Evolutionary conservation across 164 flowering plant species (phyloP).

Genomic region (Vitis rupestris): DNA sequence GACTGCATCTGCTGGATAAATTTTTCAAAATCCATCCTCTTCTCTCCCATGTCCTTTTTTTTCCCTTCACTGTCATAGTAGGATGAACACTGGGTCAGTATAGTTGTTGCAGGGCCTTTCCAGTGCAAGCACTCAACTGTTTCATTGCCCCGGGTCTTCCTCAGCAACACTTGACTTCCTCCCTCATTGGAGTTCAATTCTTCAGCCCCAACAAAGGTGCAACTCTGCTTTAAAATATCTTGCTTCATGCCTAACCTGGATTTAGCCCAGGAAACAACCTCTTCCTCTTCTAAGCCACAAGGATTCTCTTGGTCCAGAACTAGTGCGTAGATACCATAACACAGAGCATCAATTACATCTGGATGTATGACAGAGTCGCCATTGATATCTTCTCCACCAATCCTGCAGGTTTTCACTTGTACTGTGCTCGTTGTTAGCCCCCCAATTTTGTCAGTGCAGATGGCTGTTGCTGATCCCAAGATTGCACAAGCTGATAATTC

Average conservation of each 20-base stretch:
- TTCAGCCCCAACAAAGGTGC: not conserved
- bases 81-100: constrained; percentile 15
- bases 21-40: not conserved
- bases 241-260: not conserved
- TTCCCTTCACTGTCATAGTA: constrained; percentile 21
- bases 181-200: not conserved
- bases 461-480: constrained; percentile 11
- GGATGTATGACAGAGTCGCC: constrained; percentile 1
- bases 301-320: not conserved
- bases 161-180: constrained; percentile 8
- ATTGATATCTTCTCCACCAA: constrained; percentile 11
- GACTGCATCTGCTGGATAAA: not conserved
- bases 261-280: constrained; percentile 1
- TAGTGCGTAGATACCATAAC: constrained; percentile 14
- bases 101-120: constrained; percentile 15
- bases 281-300: not conserved
- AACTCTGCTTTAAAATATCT: constrained; percentile 1
- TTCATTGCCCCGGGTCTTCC: constrained; percentile 6
- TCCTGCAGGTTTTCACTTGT: constrained; percentile 7
- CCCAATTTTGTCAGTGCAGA: constrained; percentile 15
- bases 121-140: constrained; percentile 3
- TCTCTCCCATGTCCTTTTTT: constrained; percentile 1
- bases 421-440: constrained; percentile 1
- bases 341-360: constrained; percentile 9
- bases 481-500: constrained; percentile 5